Evolutionary conservation across 1,284 basidiomycete species (phyloP), one percentile per base, ranked within the genome.

Genomic region (Cutaneotrichosporon sp.): DNA sequence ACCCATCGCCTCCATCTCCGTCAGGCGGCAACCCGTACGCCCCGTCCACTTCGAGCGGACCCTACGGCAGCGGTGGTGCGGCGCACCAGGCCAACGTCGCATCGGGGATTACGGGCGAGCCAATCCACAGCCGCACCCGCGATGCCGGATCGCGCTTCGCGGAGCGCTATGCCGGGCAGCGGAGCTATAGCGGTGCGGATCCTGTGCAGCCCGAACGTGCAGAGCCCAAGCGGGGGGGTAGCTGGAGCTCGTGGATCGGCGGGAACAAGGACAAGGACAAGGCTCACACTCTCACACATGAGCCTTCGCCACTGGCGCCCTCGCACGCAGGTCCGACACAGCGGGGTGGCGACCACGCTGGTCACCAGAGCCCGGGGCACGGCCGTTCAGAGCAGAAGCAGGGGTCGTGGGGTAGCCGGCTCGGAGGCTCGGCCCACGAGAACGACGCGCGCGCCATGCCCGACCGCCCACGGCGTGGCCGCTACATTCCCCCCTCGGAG

Each of bases 401-500:
- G 11, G 26, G 24, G 20, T 41, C 38, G 5, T n/a, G 24, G 22
- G 14, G 38, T 24, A 5, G 12, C 14, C 14, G 29, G 29, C 9
- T 31, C 29, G n/a, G n/a, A n/a, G 19, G 20, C 7, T 10, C 12
- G 24, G n/a, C 34, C 11, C 20, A 39, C 37, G 26, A 43, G n/a
- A n/a, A 26, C 39, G 42, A 44, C n/a, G n/a, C n/a, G 27, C 26
- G 12, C 42, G 16, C 16, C 26, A 22, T 29, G 42, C 27, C 29
- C 17, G 42, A 41, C 8, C 38, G 38, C 38, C 38, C 38, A 8
- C 38, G 38, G 38, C 38, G 38, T 8, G 38, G 38, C 5, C 54
- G 54, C 4, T 58, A 58, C 39, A 49, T 54, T 7, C 56, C 56
- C 20, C 57, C 57, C 4, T 50, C 47, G 16, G 48, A 59, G 45